Base-by-base conservation (phyloP, 2,329 filamentous ascomycete genomes). In the Diaporthe sp. region DNA sequence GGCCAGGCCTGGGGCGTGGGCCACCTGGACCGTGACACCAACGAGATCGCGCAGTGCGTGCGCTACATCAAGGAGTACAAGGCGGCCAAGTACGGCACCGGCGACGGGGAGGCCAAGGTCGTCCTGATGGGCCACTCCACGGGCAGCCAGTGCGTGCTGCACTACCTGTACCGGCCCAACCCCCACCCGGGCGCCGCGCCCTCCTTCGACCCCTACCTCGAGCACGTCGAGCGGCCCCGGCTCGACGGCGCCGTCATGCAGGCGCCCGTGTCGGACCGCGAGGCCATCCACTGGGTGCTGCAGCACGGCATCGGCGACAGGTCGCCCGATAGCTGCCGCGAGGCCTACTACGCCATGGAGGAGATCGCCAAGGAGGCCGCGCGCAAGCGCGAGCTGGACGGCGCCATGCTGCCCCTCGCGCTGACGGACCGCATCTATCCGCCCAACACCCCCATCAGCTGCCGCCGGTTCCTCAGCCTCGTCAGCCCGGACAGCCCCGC, bases 41-140 rank as follows among this genome's bases (percentile, higher is more conserved):
- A 84, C 71, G 83, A 84, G 76, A 80, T 84, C 53, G 82, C 83
- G 22, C 75, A 79, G 73, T 83, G 80, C 73, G 55, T 78, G 37
- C 77, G 77, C 67, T 81, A 81, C 75, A 81, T 83, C 74, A 78
- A 79, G 61, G 79, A 81, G 37, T 83, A 83, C 77, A 84, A 84
- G 76, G 78, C 74, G 12, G 77, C 79, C 62, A 80, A 81, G 67
- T 82, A 78, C 61, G 79, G 81, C 67, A 84, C 46, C 2, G 31
- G 19, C 12, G 49, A 89, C 9, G 17, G 6, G 10, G 42, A 49
- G 7, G 85, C 84, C 10, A 91, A 91, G 74, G 79, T 93, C 25
- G 90, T 92, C 37, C 82, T 93, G 53, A 92, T 94, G 90, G 92
- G 92, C 2, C 91, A 93, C 79, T 92, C 89, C 1, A 94, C 92